These are phyloP conservation scores for Liriodendron chinense DNA, from an alignment of 164 flowering plant genomes.

Conservation along the genomic window DNA sequence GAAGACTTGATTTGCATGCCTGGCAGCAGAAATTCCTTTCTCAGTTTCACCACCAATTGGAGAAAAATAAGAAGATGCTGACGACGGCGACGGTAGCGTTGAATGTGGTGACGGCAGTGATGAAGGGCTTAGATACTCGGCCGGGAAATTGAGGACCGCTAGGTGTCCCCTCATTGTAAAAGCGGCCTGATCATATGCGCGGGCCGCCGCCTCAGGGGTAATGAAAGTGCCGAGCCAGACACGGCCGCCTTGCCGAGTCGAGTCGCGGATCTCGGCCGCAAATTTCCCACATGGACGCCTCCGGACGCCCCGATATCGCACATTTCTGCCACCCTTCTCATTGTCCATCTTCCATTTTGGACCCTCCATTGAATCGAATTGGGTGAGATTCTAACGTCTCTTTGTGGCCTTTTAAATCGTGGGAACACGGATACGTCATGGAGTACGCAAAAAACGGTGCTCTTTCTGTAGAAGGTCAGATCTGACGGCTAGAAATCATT, in stretches of 20 bases:
- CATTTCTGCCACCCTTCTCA: conserved; percentile 4
- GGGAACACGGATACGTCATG: not conserved
- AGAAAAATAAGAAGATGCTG: not conserved
- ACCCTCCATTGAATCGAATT: not conserved
- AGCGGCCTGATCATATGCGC: conserved; percentile 19
- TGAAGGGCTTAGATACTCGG: not conserved
- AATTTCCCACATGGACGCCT: conserved; percentile 17
- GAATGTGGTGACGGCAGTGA: not conserved
- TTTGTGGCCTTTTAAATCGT: not conserved
- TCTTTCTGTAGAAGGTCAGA: not conserved
- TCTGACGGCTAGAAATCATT: not conserved
- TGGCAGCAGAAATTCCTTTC: too few relatives aligned
- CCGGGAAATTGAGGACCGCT: conserved; percentile 13
- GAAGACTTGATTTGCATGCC: conserved; percentile 3
- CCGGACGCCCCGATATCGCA: conserved; percentile 13
- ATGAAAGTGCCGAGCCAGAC: conserved; percentile 16
- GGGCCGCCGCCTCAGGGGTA: conserved; percentile 15
- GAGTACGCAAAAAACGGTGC: not conserved
- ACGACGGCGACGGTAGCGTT: not conserved
- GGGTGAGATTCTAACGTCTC: not conserved
- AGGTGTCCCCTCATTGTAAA: conserved; percentile 12
- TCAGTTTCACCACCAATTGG: too few relatives aligned
- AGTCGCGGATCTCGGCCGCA: conserved; percentile 15
- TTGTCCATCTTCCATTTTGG: too few relatives aligned
- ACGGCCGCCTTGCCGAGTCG: conserved; percentile 8